Base-by-base conservation (phyloP, 129 eudicot species). In the Cynara cardunculus region DNA sequence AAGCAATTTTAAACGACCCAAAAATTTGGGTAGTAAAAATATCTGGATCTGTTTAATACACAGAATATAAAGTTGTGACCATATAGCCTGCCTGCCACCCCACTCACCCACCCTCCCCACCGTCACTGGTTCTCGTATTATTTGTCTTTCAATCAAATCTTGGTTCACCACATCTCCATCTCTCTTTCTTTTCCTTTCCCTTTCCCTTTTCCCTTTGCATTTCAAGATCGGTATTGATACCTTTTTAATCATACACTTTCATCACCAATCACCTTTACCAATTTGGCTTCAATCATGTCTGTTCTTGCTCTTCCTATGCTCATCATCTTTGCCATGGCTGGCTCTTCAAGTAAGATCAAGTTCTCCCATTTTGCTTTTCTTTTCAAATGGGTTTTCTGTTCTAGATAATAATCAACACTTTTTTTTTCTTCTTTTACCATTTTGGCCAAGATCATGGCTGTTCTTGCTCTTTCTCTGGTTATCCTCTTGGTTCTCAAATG, bases 331-430 rank as follows among this genome's bases (percentile, higher is more conserved):
- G 80, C 87, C 75, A 73, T 84, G 76, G 76, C 53, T 78, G 76
- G 84, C 76, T 79, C 79, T 79, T 79, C 87, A 73, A 84, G 87
- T 84, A 84, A 78, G 84, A 18, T 79, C 16, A 0, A 56, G 4
- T 74, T 61, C n/a, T 25, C 25, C 0, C 75, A 39, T 39, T 25
- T 30, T 0, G 19, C 4, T 16, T 68, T 59, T 46, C n/a, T 26
- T 19, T 2, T 71, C 2, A 71, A 32, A n/a, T 71, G 73, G 30
- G 22, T 74, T 62, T 56, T 74, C 1, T 68, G 39, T 75, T 68
- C 25, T 31, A 56, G 18, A 59, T 32, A 16, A 25, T 31, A 19
- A 71, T 74, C 1, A 66, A 64, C 13, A 22, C 0, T 5, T 21
- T 64, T 10, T 56, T n/a, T 19, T 19, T 1, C 0, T 7, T 28